Evolutionary conservation across 805 yeast species (phyloP), one percentile per base, ranked within the genome.

Genomic region (Sporopachydermia lactativora): DNA sequence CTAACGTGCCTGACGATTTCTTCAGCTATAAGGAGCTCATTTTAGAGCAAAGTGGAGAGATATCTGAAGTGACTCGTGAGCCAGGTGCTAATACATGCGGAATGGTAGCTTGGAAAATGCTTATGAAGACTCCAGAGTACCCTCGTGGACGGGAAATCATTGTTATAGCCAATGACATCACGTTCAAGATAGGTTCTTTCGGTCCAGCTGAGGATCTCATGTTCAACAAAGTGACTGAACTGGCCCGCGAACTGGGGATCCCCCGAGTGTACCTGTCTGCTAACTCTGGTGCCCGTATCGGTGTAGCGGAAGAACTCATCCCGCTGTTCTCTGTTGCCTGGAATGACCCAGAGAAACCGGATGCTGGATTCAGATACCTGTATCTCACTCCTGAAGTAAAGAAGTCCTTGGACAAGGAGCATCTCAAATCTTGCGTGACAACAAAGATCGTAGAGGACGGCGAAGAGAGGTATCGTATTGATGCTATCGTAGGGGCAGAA

Each of bases 281-380:
- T 18, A 92, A 92, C 73, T 88, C 97, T 45, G 99, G 99, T 70
- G 99, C 99, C 38, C 78, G 99, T 69, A 83, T 92, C 48, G 98
- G 98, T 57, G 75, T 92, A 59, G 98, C 99, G 18, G 97, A 92
- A 52, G 99, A 92, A 62, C 70, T 92, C 47, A 71, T 92, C 42
- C 92, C 96, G 44, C 71, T 74, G 55, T 86, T 76, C 68, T 77
- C 82, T 61, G 95, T 89, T 47, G 85, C 89, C 42, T 92, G 99
- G 99, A 81, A 77, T 50, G 88, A 78, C 50, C 75, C 75, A 35
- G 62, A 64, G 17, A 68, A 75, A 45, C 94, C 85, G 45, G 71
- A 75, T 17, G 81, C 82, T 66, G 98, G 99, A 16, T 92, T 89
- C 73, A 68, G 73, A 53, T 89, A 92, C 67, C 67, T 92, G 57